Evolutionary conservation across 1,284 basidiomycete species (phyloP), one percentile per base, ranked within the genome.

Genomic region (Boletus smithii): DNA sequence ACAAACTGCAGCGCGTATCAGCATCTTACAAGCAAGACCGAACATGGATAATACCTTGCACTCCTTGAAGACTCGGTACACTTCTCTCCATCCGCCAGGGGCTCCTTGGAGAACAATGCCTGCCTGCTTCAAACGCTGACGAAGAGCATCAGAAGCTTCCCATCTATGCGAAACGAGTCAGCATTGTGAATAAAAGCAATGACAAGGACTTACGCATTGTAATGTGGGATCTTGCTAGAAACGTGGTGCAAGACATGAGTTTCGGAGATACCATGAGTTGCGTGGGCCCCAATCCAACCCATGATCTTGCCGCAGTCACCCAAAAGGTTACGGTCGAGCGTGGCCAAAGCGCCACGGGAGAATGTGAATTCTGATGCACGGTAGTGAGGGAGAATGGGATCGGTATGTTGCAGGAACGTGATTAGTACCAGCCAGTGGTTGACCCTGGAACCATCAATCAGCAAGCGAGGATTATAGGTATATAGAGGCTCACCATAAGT

Each of bases 361-460:
- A 99, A 99, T 39, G 87, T 97, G 79, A 95, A 98, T 61, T 88
- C 83, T 38, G 85, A 71, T 20, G 87, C 83, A 57, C 91, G 88
- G 80, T 98, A 99, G 74, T 99, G 95, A 44, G 95, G 94, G 26
- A 98, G 78, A 35, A 88, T 68, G 17, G 94, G 92, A 73, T 98
- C 95, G 60, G 95, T 97, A 78, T 98, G 97, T 73, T 98, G 97
- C 52, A 98, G 79, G 85, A 91, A 95, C 24, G 91, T 94, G 73
- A 95, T 93, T 57, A 91, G 66, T 51, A 95, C 89, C 46, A 95
- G 78, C 91, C 91, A 95, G 77, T 91, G 87, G 73, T 90, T 89
- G 38, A 87, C 74, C 80, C 75, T 80, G 39, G 44, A 18, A 31
- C 5, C 18, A 20, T 43, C 4, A 0, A 32, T 49, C 11, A 46